Base-by-base conservation (phyloP, 2,329 filamentous ascomycete species). In the Diplodia mutila region DNA sequence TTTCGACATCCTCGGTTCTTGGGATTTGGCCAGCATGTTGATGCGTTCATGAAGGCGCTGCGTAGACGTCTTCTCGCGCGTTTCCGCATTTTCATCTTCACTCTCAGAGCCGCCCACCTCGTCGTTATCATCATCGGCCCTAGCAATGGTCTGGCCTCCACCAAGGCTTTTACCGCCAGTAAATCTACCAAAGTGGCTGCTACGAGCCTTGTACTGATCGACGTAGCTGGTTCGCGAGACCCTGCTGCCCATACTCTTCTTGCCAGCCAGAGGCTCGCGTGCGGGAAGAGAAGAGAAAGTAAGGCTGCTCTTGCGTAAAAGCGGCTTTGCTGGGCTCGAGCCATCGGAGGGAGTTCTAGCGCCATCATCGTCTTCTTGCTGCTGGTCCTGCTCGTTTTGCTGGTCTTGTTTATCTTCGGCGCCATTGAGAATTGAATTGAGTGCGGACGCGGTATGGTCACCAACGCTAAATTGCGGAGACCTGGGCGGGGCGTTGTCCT, bases 231-330 rank as follows among this genome's bases (percentile, higher is more conserved):
- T 91, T 69, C 92, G 85, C 25, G 92, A 94, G 63, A 87, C 81
- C 61, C 92, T 85, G 23, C 86, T 85, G 53, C 85, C 93, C 74
- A 93, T 87, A 76, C 91, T 96, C 80, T 94, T 94, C 77, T 96
- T 96, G 18, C 87, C 87, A 37, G 89, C 88, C 64, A 98, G 83
- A 42, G 94, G 94, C 75, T 98, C 94, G 69, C 95, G 87, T 2
- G 94, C 94, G 34, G 95, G 95, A 14, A 99, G 84, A 21, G 95
- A 93, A 46, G 95, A 93, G 80, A 99, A 98, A 68, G 91, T 97
- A 69, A 99, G 85, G 77, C 94, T 98, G 80, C 94, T 97, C 84
- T 98, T 98, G 69, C 94, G 90, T 71, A 96, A 86, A 34, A 92
- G 84, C 1, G 91, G 90, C 71, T 92, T 86, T 59, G 91, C 88